Percentiles rank a stretch among this genome's conserved stretches.
Evolutionary conservation across 495 filamentous ascomycete species (phyloP).

Genomic region (Aspergillus sparsus): DNA sequence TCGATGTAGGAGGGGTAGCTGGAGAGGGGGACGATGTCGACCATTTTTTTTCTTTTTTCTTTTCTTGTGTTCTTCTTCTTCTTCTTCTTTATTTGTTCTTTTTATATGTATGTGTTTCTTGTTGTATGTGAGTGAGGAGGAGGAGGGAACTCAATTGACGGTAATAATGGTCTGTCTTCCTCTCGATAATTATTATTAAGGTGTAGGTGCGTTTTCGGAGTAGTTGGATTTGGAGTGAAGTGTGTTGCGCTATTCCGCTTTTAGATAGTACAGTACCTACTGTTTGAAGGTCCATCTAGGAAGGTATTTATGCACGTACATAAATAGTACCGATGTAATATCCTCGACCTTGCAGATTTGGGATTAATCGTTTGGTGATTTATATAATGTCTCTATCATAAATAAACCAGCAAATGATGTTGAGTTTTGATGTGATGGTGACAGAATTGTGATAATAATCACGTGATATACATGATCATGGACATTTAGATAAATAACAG

Average conservation of each 20-base stretch:
- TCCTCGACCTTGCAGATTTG: too few species aligned
- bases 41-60: constrained; percentile 39
- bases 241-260: constrained; percentile 6
- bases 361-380: too few species aligned
- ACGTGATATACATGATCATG: too few species aligned
- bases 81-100: not conserved
- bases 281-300: not conserved
- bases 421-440: too few species aligned
- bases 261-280: not conserved
- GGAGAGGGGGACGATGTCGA: constrained; percentile 53
- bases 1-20: constrained; percentile 54
- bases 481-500: not conserved
- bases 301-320: not conserved
- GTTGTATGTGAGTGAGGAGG: not conserved
- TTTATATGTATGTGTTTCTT: not conserved
- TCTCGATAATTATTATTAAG: too few species aligned
- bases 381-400: too few species aligned
- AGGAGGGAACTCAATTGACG: not conserved
- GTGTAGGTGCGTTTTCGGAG: constrained; percentile 1
- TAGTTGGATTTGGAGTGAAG: not conserved
- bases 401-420: too few species aligned
- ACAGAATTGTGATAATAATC: too few species aligned
- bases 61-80: not conserved
- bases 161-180: not conserved
- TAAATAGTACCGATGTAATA: too few species aligned